Conservation (phyloP, 371 early-diverging fungal genomes). For the Amoeboaphelidium occidentale region DNA sequence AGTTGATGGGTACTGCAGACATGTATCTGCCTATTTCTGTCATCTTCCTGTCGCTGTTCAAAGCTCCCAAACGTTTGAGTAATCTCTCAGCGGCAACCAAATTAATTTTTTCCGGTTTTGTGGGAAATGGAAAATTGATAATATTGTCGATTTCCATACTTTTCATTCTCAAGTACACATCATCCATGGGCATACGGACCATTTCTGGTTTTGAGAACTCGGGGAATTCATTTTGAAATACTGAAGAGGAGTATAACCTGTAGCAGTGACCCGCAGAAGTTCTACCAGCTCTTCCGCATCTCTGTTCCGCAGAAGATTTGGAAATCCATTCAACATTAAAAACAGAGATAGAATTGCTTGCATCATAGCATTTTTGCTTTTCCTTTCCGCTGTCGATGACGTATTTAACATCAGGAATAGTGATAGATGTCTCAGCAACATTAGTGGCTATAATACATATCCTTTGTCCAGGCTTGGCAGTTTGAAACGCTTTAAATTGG, state of each 20-base stretch:
- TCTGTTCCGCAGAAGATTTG: slow-evolving; percentile 15
- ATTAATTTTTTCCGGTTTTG: slow-evolving; percentile 37
- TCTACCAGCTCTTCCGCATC: slow-evolving; percentile 19
- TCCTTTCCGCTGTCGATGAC: slow-evolving; percentile 93
- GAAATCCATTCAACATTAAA: slow-evolving; percentile 14
- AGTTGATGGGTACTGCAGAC: slow-evolving; percentile 13
- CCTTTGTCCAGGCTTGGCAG: slow-evolving; percentile 1
- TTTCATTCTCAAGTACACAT: slow-evolving; percentile 82
- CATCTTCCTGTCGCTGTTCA: no score
- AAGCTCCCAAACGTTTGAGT: neutral
- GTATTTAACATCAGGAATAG: slow-evolving; percentile 88
- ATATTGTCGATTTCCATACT: slow-evolving; percentile 82
- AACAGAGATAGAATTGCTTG: slow-evolving; percentile 3
- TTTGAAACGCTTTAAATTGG: slow-evolving; percentile 11
- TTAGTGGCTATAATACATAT: slow-evolving; percentile 83
- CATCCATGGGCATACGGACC: slow-evolving; percentile 78
- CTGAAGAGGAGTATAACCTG: slow-evolving; percentile 18
- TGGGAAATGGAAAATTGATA: slow-evolving; percentile 86
- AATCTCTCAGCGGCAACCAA: slow-evolving; percentile 38
- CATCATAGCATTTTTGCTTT: slow-evolving; percentile 30
- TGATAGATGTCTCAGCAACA: slow-evolving; percentile 96
- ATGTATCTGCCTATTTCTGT: no score
- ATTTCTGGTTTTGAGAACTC: slow-evolving; percentile 80
- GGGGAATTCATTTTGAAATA: slow-evolving; percentile 30
- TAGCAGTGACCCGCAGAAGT: slow-evolving; percentile 14